Base-by-base conservation (phyloP, 2,329 filamentous ascomycete species). In the Fusarium nelsonii region DNA sequence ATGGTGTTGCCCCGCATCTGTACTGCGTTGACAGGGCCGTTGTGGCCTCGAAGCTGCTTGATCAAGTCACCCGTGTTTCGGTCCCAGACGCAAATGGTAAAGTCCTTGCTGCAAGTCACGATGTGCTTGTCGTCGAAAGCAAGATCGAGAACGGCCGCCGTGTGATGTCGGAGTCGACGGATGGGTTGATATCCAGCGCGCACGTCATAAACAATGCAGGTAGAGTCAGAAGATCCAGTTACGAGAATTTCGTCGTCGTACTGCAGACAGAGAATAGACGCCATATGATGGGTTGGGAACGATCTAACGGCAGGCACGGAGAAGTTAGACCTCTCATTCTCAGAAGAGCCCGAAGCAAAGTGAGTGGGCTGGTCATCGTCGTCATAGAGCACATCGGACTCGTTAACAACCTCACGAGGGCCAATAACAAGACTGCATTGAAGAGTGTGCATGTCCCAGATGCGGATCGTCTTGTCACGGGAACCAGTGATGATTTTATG, bases 401-500 rank as follows among this genome's bases (percentile, higher is more conserved):
- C 78, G 72, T 84, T 81, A 74, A 91, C 81, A 71, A 92, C 82
- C 68, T 88, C 88, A 2, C 88, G 89, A 2, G 94, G 92, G 2
- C 95, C 95, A 73, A 99, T 95, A 46, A 98, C 88, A 63, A 95
- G 90, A 53, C 89, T 85, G 78, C 96, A 99, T 71, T 92, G 86
- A 77, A 93, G 91, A 11, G 92, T 97, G 73, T 92, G 90, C 83
- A 97, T 92, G 79, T 98, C 93, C 96, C 96, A 99, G 33, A 99
- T 89, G 51, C 96, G 92, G 72, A 99, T 96, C 0, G 96, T 98
- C 77, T 93, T 92, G 80, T 99, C 96, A 66, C 96, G 91, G 11
- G 95, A 97, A 30, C 96, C 96, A 4, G 96, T 98, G 70, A 99
- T 94, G 76, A 98, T 97, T 80, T 98, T 99, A 77, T 92, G 86